Conservation (phyloP, 768 basidiomycete species). For the Collybia nuda region DNA sequence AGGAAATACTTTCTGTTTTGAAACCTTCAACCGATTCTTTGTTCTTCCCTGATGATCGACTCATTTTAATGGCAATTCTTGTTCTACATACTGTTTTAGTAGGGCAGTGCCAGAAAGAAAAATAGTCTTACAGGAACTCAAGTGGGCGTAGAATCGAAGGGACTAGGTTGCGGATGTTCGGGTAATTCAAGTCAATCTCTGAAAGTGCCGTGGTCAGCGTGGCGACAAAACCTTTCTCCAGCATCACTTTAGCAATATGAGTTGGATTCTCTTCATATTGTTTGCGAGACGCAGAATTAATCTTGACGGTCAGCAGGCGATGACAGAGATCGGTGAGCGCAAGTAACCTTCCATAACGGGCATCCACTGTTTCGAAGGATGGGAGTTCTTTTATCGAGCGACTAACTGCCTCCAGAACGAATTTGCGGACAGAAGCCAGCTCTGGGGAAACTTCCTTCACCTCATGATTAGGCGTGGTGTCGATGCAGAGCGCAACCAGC, state of each 20-base stretch:
- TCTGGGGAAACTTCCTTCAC: conserved; percentile 78
- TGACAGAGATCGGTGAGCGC: conserved; percentile 87
- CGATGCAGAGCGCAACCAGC: conserved; percentile 90
- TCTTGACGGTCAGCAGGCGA: conserved; percentile 80
- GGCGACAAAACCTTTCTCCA: conserved; percentile 95
- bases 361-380: conserved; percentile 58
- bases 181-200: conserved; percentile 95
- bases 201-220: conserved; percentile 84
- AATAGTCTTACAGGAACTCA: conserved; percentile 73
- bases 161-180: conserved; percentile 84
- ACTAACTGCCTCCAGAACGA: conserved; percentile 85
- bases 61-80: conserved; percentile 99
- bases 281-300: conserved; percentile 57
- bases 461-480: conserved; percentile 64
- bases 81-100: conserved; percentile 51
- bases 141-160: conserved; percentile 85
- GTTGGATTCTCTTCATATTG: conserved; percentile 76
- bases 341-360: conserved; percentile 84
- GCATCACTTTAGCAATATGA: conserved; percentile 95
- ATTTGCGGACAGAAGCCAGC: conserved; percentile 87
- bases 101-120: background rate
- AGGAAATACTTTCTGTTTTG: conserved; percentile 47
- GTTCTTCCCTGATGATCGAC: conserved; percentile 65
- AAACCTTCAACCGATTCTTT: conserved; percentile 56
- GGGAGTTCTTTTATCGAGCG: conserved; percentile 82